These are phyloP conservation scores for Hypoxylon fragiforme DNA, from an alignment of 495 filamentous ascomycete genomes.

Conservation along the genomic window DNA sequence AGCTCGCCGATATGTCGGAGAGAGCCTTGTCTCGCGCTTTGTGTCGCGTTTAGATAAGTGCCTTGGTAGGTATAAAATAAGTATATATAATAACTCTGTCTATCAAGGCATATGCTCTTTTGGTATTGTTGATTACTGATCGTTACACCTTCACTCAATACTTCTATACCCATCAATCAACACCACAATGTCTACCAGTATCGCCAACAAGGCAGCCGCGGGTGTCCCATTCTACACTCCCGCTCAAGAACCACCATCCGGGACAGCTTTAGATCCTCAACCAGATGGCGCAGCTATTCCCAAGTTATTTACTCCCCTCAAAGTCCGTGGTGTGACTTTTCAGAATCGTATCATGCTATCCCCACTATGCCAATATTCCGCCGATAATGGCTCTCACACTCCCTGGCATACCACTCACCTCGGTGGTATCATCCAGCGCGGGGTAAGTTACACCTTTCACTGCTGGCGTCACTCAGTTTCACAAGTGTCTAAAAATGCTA, in stretches of 20 bases:
- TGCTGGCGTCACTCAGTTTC: neutral
- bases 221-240: slow-evolving; percentile 72
- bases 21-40: too few species aligned
- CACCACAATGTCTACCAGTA: slow-evolving; percentile 3
- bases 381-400: slow-evolving; percentile 64
- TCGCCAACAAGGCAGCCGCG: slow-evolving; percentile 47
- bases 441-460: slow-evolving; percentile 46
- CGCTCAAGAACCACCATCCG: slow-evolving; percentile 63
- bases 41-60: too few species aligned
- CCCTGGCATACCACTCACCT: slow-evolving; percentile 62
- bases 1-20: too few species aligned
- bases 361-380: slow-evolving; percentile 71
- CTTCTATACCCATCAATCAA: too few species aligned
- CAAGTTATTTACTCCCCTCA: slow-evolving; percentile 70
- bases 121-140: too few species aligned
- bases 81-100: too few species aligned
- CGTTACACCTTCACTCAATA: neutral
- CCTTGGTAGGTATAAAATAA: too few species aligned
- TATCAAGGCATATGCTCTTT: too few species aligned
- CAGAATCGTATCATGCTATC: slow-evolving; percentile 66
- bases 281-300: slow-evolving; percentile 58
- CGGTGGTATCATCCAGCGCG: slow-evolving; percentile 62
- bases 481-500: too few species aligned
- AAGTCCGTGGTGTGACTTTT: slow-evolving; percentile 60
- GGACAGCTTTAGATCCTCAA: slow-evolving; percentile 65